These are phyloP conservation scores for Decorospora gaudefroyi DNA, from an alignment of 2,329 filamentous ascomycete species.

Conservation along the genomic window DNA sequence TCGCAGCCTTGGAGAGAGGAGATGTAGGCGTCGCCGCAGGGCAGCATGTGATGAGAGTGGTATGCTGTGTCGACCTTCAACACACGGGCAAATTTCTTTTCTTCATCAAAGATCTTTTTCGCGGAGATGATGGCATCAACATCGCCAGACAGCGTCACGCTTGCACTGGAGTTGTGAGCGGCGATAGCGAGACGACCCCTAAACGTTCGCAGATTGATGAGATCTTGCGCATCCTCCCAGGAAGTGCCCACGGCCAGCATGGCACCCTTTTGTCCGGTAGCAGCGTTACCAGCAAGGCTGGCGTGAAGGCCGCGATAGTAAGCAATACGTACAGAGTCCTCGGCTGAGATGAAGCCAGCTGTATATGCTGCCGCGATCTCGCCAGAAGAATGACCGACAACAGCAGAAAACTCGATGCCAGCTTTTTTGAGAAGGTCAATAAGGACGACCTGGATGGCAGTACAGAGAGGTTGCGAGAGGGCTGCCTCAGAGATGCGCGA, in stretches of 20 bases:
- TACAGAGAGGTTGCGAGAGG: slow-evolving; percentile 28
- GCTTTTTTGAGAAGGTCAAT: slow-evolving; percentile 9
- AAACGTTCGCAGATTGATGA: background rate
- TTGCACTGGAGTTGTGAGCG: background rate
- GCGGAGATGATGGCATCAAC: background rate
- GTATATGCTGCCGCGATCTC: slow-evolving; percentile 51
- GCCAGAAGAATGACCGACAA: slow-evolving; percentile 48
- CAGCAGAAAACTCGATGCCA: slow-evolving; percentile 13
- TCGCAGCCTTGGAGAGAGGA: background rate
- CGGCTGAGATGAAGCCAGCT: slow-evolving; percentile 18
- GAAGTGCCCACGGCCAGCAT: slow-evolving; percentile 5
- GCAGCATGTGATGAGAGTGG: slow-evolving; percentile 40
- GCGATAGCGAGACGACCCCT: background rate
- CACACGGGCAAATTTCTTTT: slow-evolving; percentile 7
- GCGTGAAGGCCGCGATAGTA: slow-evolving; percentile 1
- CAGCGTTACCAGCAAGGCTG: background rate
- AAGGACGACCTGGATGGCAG: slow-evolving; percentile 28
- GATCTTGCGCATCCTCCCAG: background rate
- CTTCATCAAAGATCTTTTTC: background rate
- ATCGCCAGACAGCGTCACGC: background rate
- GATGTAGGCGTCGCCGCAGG: slow-evolving; percentile 6
- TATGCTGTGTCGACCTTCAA: slow-evolving; percentile 51
- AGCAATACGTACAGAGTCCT: background rate
- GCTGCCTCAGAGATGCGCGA: slow-evolving; percentile 12
- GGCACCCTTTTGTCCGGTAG: background rate